Evolutionary conservation across 108 stramenopile genomes (phyloP), one percentile per base, ranked within the genome.

Genomic region (Conticribra guillardii): DNA sequence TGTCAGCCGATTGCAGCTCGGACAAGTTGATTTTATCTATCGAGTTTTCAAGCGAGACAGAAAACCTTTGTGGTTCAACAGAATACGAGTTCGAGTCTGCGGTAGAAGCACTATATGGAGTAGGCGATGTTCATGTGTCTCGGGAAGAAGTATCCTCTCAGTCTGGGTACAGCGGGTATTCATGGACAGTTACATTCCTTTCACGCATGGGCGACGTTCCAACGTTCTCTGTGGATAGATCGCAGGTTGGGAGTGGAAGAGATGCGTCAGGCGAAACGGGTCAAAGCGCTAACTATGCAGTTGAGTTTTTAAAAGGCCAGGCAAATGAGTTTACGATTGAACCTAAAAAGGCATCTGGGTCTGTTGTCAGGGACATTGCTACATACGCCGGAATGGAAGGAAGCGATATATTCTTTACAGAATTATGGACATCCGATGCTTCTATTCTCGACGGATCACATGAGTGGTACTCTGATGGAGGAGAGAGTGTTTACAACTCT

Each of bases 301-400:
- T 41, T 23, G 87, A 90, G 48, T 87, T 87, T 19, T 67, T 93
- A 47, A 68, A 85, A 47, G 94, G 92, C 4, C 80, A 84, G 46
- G 75, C 73, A 8, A 96, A 96, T 60, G 80, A 93, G 73, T 93
- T 96, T 61, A 83, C 48, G 27, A 90, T 96, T 56, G 88, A 90
- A 67, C 92, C 94, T 33, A 87, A 91, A 23, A 88, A 84, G 31
- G 84, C 88, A 23, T 82, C 87, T 27, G 94, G 94, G 32, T 52
- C 70, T 0, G 78, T 82, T 2, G 72, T 96, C 8, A 75, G 72
- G 22, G 90, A 94, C 45, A 70, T 96, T 7, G 70, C 74, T 2
- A 62, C 87, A 1, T 64, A 77, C n/a, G 60, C 56, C 0, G 90
- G 82, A 55, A 89, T 91, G 50, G 81, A 82, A 48, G 88, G 85